phyloP scores from a whole-genome alignment of 2,329 filamentous ascomycete genomes.

The Phialocephala sp. region DNA sequence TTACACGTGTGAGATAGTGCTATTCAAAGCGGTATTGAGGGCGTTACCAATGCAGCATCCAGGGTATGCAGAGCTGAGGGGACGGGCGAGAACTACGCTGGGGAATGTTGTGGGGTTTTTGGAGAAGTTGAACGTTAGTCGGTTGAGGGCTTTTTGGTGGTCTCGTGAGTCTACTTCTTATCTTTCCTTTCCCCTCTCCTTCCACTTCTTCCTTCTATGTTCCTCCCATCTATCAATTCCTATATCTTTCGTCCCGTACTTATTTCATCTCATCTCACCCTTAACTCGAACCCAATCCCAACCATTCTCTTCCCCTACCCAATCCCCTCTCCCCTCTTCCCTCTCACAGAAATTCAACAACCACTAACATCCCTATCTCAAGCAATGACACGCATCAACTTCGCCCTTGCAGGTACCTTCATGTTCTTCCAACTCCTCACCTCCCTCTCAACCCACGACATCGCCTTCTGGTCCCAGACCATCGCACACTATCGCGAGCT shows the following conservation, averaged over 20 bases:
- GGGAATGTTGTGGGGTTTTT: constrained; percentile 31
- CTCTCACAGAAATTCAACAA: background rate
- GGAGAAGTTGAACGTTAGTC: constrained; percentile 34
- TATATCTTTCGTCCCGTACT: background rate
- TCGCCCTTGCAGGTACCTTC: constrained; percentile 36
- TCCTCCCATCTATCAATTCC: background rate
- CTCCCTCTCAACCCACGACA: constrained; percentile 32
- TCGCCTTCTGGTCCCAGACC: constrained; percentile 36
- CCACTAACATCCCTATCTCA: constrained; percentile 7
- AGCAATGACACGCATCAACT: constrained; percentile 35
- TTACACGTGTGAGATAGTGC: constrained; percentile 34
- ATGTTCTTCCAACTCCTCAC: constrained; percentile 38
- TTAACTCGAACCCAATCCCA: too few relatives aligned
- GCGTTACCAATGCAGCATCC: constrained; percentile 28
- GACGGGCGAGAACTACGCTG: constrained; percentile 27
- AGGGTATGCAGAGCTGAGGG: constrained; percentile 25
- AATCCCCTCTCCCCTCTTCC: background rate
- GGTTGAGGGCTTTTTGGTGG: constrained; percentile 38
- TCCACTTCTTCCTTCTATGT: background rate
- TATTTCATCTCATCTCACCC: too few relatives aligned
- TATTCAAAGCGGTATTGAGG: constrained; percentile 33
- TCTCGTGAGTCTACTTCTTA: constrained; percentile 31
- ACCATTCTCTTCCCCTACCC: too few relatives aligned
- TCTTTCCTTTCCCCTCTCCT: background rate
- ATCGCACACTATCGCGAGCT: constrained; percentile 36